Base-by-base conservation (phyloP, 169 alveolate genomes). In the Plasmodium sp. region DNA sequence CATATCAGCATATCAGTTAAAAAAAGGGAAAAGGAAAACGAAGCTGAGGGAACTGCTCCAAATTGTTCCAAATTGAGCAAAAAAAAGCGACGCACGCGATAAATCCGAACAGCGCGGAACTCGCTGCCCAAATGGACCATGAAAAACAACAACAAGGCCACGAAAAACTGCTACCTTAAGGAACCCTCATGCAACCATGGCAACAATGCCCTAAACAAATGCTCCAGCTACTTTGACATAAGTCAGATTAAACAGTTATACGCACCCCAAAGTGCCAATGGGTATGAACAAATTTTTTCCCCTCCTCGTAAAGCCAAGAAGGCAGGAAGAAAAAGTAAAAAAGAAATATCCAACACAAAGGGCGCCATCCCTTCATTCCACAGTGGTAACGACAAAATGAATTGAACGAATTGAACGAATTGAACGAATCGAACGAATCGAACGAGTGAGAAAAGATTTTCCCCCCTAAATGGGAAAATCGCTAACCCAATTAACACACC, bases 271-370 rank as follows among this genome's bases (percentile, higher is more conserved):
- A 90, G 74, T 67, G 62, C 31, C 41, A n/a, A 88, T 43, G 62
- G 71, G 14, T 90, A 79, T 67, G 94, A 90, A 27, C 71, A 90
- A 6, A 80, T 80, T 90, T 90, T 90, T 90, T 56, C 74, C 82
- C 33, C 22, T 0, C 18, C 36, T 43, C 62, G 41, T 71, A 34
- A 22, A 12, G 83, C 31, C 67, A 9, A 81, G 12, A 81, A 27
- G 36, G 48, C 54, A 41, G 45, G 34, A 10, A 85, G 33, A 85
- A 90, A 81, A 80, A 79, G 67, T 41, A 90, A 67, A 80, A 79
- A 90, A 27, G 88, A 86, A 86, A 86, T 34, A 22, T 18, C 39
- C 39, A 16, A 18, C 71, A 6, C 16, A 2, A 73, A 84, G 22
- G 75, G 48, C 72, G 7, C 48, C 6, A 22, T 67, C 16, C 39